Evolutionary conservation across 2,329 filamentous ascomycete species (phyloP).

Genomic region (Fusarium cicatricum): DNA sequence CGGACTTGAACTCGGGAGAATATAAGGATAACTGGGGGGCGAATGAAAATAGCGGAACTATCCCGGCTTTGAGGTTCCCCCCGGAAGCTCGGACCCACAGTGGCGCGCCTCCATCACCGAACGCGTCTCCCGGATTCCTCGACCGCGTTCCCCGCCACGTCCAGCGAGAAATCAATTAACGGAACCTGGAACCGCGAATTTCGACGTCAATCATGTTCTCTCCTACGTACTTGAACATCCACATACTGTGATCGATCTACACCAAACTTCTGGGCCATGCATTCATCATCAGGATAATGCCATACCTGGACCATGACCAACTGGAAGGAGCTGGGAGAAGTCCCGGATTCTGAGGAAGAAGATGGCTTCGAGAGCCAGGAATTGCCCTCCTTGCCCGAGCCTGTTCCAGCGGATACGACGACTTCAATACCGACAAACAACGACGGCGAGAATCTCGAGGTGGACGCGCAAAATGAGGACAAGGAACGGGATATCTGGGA

Average conservation of each 20-base stretch:
- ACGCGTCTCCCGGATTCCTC: constrained; percentile 41
- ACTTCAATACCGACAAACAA: not conserved
- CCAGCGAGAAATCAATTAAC: constrained; percentile 32
- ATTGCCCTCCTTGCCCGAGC: constrained; percentile 12
- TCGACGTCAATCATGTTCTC: constrained; percentile 14
- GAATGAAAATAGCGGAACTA: constrained; percentile 10
- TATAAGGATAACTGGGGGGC: constrained; percentile 12
- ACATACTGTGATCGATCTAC: constrained; percentile 1
- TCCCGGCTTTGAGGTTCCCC: constrained; percentile 7
- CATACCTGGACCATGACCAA: constrained; percentile 50
- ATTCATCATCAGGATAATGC: constrained; percentile 41
- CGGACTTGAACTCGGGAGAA: not conserved
- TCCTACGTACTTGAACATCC: constrained; percentile 6
- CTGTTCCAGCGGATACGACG: constrained; percentile 6
- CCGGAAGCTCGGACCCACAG: constrained; percentile 15
- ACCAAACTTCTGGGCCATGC: constrained; percentile 9
- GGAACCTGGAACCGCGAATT: constrained; percentile 12
- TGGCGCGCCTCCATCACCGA: constrained; percentile 23
- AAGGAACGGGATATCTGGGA: constrained; percentile 46
- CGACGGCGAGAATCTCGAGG: not conserved
- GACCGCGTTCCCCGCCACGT: constrained; percentile 41
- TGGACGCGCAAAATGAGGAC: constrained; percentile 13
- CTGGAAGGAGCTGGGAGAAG: constrained; percentile 60
- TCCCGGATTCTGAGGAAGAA: constrained; percentile 62
- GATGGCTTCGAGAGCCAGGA: constrained; percentile 52